Evolutionary conservation across 2,329 filamentous ascomycete species (phyloP).

Genomic region (Colletotrichum limetticola): DNA sequence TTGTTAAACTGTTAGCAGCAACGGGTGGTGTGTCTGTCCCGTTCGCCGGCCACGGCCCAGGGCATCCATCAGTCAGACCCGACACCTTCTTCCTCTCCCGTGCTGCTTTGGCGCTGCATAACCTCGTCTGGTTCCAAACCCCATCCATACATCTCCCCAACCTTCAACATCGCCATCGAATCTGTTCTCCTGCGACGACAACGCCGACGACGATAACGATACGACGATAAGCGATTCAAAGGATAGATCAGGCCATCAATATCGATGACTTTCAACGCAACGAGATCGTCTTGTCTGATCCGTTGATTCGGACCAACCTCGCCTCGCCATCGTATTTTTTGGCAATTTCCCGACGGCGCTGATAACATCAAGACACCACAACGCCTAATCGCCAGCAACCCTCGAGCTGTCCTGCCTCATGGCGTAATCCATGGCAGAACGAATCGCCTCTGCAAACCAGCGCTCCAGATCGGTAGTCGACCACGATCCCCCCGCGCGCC

Average conservation of each 20-base stretch:
- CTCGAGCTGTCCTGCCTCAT: conserved; percentile 58
- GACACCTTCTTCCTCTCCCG: conserved; percentile 10
- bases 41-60: conserved; percentile 8
- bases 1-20: background rate
- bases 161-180: background rate
- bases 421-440: conserved; percentile 78
- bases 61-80: background rate
- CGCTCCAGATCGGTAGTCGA: conserved; percentile 65
- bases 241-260: background rate
- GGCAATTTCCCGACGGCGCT: conserved; percentile 2
- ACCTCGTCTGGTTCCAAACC: background rate
- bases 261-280: conserved; percentile 15
- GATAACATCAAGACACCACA: conserved; percentile 18
- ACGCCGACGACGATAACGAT: conserved; percentile 29
- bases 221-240: background rate
- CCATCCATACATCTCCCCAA: background rate
- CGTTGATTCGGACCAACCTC: conserved; percentile 25
- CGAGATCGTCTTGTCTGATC: conserved; percentile 14
- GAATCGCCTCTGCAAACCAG: conserved; percentile 60
- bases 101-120: conserved; percentile 12
- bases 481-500: conserved; percentile 63
- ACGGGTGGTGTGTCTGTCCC: conserved; percentile 5
- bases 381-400: conserved; percentile 20
- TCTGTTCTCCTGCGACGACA: background rate
- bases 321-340: background rate